Conservation (phyloP, 495 filamentous ascomycete species). For the Talaromyces nanjingensis region DNA sequence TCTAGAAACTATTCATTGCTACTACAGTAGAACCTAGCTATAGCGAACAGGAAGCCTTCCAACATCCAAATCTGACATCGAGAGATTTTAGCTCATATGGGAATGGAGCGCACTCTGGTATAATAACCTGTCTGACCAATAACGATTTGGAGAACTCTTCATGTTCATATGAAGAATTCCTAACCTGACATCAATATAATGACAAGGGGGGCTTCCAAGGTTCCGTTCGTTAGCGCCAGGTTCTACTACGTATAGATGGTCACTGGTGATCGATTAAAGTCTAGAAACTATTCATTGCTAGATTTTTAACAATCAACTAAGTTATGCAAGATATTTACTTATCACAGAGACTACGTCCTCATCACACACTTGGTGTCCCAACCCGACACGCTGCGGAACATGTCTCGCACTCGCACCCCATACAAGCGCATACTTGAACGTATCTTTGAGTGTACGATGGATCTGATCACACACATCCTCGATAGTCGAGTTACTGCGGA, state of each 20-base stretch:
- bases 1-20: neutral
- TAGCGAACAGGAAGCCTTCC: too few species aligned
- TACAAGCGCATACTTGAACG: conserved; percentile 96
- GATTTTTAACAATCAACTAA: neutral
- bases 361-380: conserved; percentile 80
- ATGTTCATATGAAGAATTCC: too few species aligned
- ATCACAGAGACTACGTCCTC: conserved; percentile 98
- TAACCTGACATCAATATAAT: too few species aligned
- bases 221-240: too few species aligned
- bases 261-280: neutral
- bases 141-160: too few species aligned
- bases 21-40: too few species aligned
- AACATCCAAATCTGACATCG: too few species aligned
- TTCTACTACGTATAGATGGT: neutral
- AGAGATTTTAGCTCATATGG: too few species aligned
- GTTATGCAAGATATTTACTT: conserved; percentile 23
- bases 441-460: conserved; percentile 92
- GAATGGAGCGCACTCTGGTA: too few species aligned
- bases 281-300: neutral
- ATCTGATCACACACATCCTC: conserved; percentile 97
- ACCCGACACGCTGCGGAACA: conserved; percentile 86
- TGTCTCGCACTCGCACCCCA: conserved; percentile 96
- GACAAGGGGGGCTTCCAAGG: too few species aligned
- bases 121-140: too few species aligned
- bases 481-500: conserved; percentile 76